These are phyloP conservation scores for Colletotrichum lini DNA, from an alignment of 2,329 filamentous ascomycete genomes.

Conservation along the genomic window DNA sequence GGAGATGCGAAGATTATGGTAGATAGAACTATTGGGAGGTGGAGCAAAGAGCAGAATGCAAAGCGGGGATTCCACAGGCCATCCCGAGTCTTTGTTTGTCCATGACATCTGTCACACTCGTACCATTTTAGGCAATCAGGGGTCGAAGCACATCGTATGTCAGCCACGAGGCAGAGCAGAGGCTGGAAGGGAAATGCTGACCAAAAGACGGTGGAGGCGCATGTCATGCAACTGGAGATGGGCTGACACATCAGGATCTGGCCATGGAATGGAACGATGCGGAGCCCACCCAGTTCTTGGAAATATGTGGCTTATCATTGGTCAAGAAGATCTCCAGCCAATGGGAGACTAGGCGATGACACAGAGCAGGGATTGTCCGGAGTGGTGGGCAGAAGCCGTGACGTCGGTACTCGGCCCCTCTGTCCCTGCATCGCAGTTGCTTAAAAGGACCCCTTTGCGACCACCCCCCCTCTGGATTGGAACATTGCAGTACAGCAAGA, in stretches of 20 bases:
- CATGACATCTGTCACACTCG: neutral
- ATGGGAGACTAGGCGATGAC: constrained; percentile 25
- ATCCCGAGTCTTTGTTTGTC: too few relatives aligned
- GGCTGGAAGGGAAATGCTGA: neutral
- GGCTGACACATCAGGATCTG: constrained; percentile 28
- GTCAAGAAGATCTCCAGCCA: constrained; percentile 28
- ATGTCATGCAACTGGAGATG: constrained; percentile 30
- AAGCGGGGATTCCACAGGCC: too few relatives aligned
- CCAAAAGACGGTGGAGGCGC: neutral
- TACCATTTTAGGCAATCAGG: too few relatives aligned
- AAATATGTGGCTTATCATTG: constrained; percentile 13
- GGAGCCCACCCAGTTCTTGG: constrained; percentile 1
- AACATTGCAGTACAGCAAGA: neutral
- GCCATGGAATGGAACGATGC: constrained; percentile 21
- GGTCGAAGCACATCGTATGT: neutral
- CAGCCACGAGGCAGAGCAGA: neutral
- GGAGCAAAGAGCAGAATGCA: too few relatives aligned
- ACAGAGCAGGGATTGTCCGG: constrained; percentile 14
- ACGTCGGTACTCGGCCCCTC: constrained; percentile 39
- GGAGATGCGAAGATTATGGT: too few relatives aligned
- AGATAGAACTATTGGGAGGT: too few relatives aligned
- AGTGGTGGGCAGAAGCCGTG: constrained; percentile 30
- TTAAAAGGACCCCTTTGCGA: constrained; percentile 36
- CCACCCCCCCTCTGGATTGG: neutral
- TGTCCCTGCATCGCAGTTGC: constrained; percentile 34